Conservation (phyloP, 345 rosid species). For the Orychophragmus violaceus region DNA sequence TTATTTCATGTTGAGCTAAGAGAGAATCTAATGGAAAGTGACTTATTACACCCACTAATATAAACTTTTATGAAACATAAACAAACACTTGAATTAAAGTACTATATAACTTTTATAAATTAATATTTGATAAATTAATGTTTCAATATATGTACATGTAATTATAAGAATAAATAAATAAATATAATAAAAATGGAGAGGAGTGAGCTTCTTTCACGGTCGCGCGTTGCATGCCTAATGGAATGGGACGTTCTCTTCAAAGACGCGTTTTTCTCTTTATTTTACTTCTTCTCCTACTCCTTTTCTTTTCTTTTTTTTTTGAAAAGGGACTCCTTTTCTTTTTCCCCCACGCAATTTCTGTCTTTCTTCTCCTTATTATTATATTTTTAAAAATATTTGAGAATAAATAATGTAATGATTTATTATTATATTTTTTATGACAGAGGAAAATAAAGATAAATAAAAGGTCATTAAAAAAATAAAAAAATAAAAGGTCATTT, state of each 20-base stretch:
- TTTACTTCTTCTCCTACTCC: constrained; percentile 3
- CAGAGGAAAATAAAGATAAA: neutral
- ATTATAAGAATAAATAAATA: neutral
- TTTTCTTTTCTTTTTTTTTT: too few species aligned
- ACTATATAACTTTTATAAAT: too few species aligned
- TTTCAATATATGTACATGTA: neutral
- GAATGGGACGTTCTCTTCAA: constrained; percentile 33
- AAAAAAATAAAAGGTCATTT: constrained; percentile 1
- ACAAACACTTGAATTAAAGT: constrained; percentile 1
- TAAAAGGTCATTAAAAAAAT: constrained; percentile 6
- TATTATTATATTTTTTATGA: neutral
- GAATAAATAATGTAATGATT: neutral
- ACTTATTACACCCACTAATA: constrained; percentile 14
- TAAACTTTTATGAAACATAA: constrained; percentile 9
- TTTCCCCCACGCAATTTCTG: constrained; percentile 24
- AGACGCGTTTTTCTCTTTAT: constrained; percentile 28
- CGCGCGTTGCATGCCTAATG: constrained; percentile 34
- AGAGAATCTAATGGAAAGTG: constrained; percentile 27
- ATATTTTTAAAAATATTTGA: neutral
- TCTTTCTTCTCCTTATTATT: constrained; percentile 20
- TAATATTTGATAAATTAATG: too few species aligned
- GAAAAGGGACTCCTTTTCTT: constrained; percentile 7
- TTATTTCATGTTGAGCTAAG: neutral
- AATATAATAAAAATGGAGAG: constrained; percentile 18
- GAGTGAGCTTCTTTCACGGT: constrained; percentile 37